Evolutionary conservation across 139 green algal genomes (phyloP), one percentile per base, ranked within the genome.

Genomic region (Coelastrella sp.): DNA sequence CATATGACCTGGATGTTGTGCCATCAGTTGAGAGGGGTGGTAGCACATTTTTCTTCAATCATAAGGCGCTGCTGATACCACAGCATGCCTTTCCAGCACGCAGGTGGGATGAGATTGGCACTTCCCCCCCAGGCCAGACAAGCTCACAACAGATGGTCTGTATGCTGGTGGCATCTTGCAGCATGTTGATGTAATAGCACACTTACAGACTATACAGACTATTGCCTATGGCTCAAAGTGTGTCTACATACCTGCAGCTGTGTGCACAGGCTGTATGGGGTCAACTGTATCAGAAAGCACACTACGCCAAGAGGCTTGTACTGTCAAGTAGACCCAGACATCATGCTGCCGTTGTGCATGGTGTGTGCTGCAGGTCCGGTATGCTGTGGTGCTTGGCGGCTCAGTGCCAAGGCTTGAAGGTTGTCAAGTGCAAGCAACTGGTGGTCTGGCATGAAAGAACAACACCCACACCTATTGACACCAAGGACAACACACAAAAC

Each of bases 311-410:
- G 32, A 47, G 32, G 32, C 32, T 47, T 47, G 32, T 2, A 47
- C 1, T 47, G 32, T 47, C 32, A 47, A 47, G 32, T 47, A 47
- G 1, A 47, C 32, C 32, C 32, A 47, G 32, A 47, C 32, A 47
- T 47, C 32, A 47, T 47, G 60, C 56, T 4, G 19, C 80, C 20
- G 80, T 19, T 71, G 59, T 56, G 4, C 8, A 73, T 16, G 54
- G 5, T 85, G 59, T 85, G 4, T 73, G 23, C 17, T 82, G 77
- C 60, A 84, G 88, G 13, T 92, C 88, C 5, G 88, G 89, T 73
- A 89, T 92, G 80, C 81, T 92, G 59, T 89, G 80, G 80, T 92
- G 80, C 81, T 54, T 92, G 23, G 65, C 80, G 7, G 58, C 58
- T 22, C 17, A 73, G 78, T 32, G 66, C 2, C 68, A 79, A n/a